Evolutionary conservation across 805 yeast genomes (phyloP), one percentile per base, ranked within the genome.

Genomic region (Candida ponderosae): DNA sequence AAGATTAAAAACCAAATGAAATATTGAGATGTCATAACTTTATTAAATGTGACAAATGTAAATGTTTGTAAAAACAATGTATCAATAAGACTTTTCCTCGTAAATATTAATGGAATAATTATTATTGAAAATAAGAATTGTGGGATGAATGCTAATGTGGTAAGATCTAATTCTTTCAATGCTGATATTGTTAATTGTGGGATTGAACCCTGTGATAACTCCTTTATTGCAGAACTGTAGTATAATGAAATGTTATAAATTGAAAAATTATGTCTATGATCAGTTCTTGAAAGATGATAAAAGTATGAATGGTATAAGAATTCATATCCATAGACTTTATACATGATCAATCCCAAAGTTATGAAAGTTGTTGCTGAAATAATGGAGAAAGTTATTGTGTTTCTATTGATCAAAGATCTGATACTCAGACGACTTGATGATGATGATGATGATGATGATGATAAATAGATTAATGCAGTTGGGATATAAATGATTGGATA

Each of bases 211-310:
- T 24, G 28, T 6, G 14, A 11, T 24, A 13, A 8, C 6, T 9
- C 20, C 15, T 37, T 6, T 46, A 45, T 32, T 3, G 70, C 59
- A 4, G 88, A 79, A 33, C 71, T 70, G 53, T 72, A 74, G 56
- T 82, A 83, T 30, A 93, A 63, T 18, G 80, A 63, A 11, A 86
- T 63, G 56, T 89, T 84, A 72, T 89, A 93, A 3, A 89, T 66
- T 5, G 96, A 85, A 54, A 93, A 93, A 59, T 93, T 93, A 60
- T 93, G 98, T 34, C 98, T 74, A 58, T 93, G 98, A 57, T 93
- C 98, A 4, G 86, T 59, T 42, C 98, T 67, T 8, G 74, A 66
- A 31, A 90, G 62, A 57, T 90, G 98, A 55, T 90, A 89, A 5
- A 87, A 53, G 54, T 85, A 88, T 0, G 96, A 72, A 48, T 90